Conservation (phyloP, 148 eudicot genomes). For the Rhododendron simsii region DNA sequence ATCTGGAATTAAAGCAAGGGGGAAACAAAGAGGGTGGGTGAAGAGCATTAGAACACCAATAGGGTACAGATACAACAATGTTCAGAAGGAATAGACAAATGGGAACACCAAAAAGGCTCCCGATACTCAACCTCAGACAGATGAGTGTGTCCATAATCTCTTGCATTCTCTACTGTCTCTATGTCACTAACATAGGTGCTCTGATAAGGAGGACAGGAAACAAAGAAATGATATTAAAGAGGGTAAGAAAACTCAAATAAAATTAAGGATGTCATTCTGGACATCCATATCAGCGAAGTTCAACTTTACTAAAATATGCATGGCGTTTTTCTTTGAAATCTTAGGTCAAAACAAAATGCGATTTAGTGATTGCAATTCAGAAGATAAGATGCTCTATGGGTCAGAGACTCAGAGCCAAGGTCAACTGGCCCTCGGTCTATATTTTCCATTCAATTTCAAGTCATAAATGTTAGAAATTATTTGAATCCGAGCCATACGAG, state of each 20-base stretch:
- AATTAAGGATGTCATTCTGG: not conserved
- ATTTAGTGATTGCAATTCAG: not conserved
- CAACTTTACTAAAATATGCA: not conserved
- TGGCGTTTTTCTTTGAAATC: not conserved
- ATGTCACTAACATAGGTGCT: slow-evolving; percentile 65
- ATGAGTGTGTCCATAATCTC: slow-evolving; percentile 89
- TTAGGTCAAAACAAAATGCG: not conserved
- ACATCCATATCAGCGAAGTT: not conserved
- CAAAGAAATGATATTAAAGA: not conserved
- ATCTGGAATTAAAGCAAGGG: slow-evolving; percentile 37
- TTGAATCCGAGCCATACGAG: not conserved
- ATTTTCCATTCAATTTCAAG: too few species aligned
- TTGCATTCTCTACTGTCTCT: slow-evolving; percentile 68
- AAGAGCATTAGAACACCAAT: not conserved
- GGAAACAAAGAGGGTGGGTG: not conserved
- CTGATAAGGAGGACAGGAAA: slow-evolving; percentile 29
- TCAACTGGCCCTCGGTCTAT: not conserved
- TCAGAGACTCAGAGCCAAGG: not conserved
- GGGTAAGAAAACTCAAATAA: not conserved
- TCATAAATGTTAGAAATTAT: not conserved
- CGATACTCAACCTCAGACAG: slow-evolving; percentile 60
- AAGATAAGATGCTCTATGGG: not conserved
- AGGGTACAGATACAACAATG: not conserved
- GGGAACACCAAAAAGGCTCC: not conserved
- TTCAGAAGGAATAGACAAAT: not conserved